These are phyloP conservation scores for Patellifolia procumbens DNA, from an alignment of 179 eudicot species.

Conservation along the genomic window DNA sequence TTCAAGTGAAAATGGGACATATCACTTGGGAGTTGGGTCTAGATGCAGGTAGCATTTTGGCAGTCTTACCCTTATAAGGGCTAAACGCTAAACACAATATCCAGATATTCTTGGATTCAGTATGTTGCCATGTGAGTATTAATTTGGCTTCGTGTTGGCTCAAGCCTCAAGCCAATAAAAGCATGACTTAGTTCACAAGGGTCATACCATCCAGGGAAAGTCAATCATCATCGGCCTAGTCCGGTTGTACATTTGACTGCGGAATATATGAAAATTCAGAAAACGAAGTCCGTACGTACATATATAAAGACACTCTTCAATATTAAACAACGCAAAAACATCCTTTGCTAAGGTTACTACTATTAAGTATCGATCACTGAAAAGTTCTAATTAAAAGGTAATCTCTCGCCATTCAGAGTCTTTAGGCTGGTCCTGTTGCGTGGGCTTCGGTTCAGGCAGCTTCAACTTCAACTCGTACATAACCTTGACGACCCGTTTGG, in stretches of 20 bases:
- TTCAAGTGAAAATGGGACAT: not conserved
- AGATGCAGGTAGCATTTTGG: not conserved
- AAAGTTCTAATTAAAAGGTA: not conserved
- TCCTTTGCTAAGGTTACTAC: too few relatives aligned
- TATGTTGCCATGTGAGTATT: not conserved
- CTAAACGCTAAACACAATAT: not conserved
- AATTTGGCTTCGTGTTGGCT: not conserved
- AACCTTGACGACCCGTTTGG: too few relatives aligned
- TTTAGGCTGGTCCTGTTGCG: not conserved
- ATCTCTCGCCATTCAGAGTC: not conserved
- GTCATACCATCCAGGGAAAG: not conserved
- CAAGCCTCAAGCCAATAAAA: not conserved
- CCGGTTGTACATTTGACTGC: too few relatives aligned
- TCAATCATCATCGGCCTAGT: not conserved
- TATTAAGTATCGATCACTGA: not conserved
- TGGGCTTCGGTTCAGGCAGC: not conserved
- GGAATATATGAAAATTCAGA: too few relatives aligned
- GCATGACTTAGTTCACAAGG: not conserved
- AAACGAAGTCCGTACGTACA: too few relatives aligned
- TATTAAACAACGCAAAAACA: too few relatives aligned
- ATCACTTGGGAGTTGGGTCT: too few relatives aligned
- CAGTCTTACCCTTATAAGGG: not conserved
- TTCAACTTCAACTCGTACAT: too few relatives aligned
- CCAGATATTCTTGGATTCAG: not conserved
- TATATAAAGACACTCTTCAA: too few relatives aligned